Percentiles rank a stretch among this genome's conserved stretches.
Evolutionary conservation across 495 filamentous ascomycete genomes (phyloP).

Genomic region (Penicillium canariense): DNA sequence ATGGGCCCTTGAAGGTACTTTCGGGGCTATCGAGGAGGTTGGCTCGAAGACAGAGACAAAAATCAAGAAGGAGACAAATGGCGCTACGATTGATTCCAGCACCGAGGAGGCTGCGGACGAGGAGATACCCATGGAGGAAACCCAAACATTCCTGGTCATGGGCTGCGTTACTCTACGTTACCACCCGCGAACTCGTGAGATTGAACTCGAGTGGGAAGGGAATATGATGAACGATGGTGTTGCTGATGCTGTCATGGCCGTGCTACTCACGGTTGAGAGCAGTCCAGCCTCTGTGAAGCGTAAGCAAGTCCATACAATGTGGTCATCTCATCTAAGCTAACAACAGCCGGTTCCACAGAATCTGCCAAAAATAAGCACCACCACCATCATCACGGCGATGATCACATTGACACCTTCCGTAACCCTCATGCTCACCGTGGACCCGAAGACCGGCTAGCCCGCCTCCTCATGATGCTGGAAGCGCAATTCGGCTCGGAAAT

Average conservation of each 20-base stretch:
- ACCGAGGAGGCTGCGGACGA: constrained; percentile 48
- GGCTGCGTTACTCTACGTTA: constrained; percentile 79
- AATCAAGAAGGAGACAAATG: constrained; percentile 26
- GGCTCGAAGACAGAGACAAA: constrained; percentile 37
- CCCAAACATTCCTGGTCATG: constrained; percentile 76
- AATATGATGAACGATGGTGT: constrained; percentile 98
- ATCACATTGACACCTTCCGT: constrained; percentile 32
- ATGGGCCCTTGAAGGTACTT: constrained; percentile 93
- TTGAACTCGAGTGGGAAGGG: constrained; percentile 95
- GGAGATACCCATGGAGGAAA: constrained; percentile 43
- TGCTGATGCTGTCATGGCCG: constrained; percentile 90
- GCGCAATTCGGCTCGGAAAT: constrained; percentile 86
- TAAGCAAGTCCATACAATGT: constrained; percentile 39
- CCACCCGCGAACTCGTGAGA: constrained; percentile 61
- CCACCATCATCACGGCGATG: constrained; percentile 48
- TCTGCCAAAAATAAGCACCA: constrained; percentile 58
- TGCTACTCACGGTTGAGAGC: constrained; percentile 84
- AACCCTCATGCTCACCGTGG: constrained; percentile 71
- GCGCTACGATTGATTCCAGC: constrained; percentile 38
- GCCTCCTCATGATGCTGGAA: constrained; percentile 94
- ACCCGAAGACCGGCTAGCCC: constrained; percentile 71
- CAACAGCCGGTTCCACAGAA: constrained; percentile 28
- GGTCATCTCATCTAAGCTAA: neutral
- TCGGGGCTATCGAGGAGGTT: constrained; percentile 78
- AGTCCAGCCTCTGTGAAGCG: constrained; percentile 93